Evolutionary conservation across 1,139 yeast species (phyloP).

Genomic region (Yamadazyma siamensis): DNA sequence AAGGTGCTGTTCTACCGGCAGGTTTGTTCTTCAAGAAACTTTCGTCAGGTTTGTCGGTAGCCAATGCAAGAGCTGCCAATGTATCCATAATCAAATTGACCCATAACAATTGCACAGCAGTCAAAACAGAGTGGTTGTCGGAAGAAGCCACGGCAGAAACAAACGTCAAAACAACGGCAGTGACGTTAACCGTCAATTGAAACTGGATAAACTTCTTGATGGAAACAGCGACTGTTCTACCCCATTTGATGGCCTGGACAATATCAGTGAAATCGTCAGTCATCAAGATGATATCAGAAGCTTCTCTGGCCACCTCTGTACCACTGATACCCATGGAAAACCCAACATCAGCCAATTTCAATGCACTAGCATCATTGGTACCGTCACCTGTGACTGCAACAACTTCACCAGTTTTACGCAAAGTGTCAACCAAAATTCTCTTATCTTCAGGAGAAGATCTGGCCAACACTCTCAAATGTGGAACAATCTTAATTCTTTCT

Average conservation of each 20-base stretch:
- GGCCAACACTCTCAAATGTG: conserved; percentile 78
- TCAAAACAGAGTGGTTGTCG: conserved; percentile 78
- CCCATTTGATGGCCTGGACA: conserved; percentile 99
- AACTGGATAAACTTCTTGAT: conserved; percentile 94
- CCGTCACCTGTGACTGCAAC: conserved; percentile 99
- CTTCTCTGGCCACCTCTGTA: conserved; percentile 93
- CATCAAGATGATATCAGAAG: conserved; percentile 91
- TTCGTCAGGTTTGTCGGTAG: conserved; percentile 94
- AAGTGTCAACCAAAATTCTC: conserved; percentile 77
- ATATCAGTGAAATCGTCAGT: conserved; percentile 94
- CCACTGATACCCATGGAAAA: conserved; percentile 94
- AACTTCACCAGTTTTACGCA: conserved; percentile 79
- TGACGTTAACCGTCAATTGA: conserved; percentile 91
- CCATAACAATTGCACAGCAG: conserved; percentile 97
- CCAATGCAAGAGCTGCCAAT: conserved; percentile 93
- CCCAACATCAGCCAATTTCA: conserved; percentile 88
- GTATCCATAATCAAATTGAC: conserved; percentile 98
- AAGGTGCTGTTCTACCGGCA: conserved; percentile 74
- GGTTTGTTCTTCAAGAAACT: conserved; percentile 78
- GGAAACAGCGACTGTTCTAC: conserved; percentile 92
- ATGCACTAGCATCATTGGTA: conserved; percentile 94
- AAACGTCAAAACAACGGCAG: conserved; percentile 92
- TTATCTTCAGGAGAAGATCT: conserved; percentile 96
- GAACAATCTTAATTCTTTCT: conserved; percentile 63
- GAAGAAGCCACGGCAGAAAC: conserved; percentile 86